Conservation (phyloP, 306 rosid genomes). For the Oemleria cerasiformis region DNA sequence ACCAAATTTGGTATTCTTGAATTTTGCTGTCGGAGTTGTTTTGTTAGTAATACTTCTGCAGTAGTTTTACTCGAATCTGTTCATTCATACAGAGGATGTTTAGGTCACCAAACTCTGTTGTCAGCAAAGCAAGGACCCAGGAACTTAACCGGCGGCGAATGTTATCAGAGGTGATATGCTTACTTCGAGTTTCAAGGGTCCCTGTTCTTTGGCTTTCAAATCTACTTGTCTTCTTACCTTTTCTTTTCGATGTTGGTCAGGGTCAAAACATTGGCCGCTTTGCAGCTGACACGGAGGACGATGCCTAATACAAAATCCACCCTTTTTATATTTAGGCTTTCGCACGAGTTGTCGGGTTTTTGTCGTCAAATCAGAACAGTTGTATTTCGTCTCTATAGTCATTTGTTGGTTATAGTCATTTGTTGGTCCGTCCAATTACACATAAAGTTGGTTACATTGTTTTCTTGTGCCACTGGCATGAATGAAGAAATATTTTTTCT, state of each 20-base stretch:
- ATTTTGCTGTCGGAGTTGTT: neutral
- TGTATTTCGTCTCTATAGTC: neutral
- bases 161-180: slow-evolving; percentile 56
- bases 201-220: neutral
- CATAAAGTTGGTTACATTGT: neutral
- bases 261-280: slow-evolving; percentile 74
- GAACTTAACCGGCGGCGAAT: slow-evolving; percentile 74
- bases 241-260: slow-evolving; percentile 34
- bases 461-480: too few species aligned
- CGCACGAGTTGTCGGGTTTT: neutral
- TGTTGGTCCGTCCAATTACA: neutral
- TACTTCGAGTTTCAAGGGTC: neutral
- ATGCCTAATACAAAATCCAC: slow-evolving; percentile 7
- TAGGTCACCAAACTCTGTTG: slow-evolving; percentile 76
- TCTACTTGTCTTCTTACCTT: neutral
- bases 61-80: neutral
- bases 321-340: too few species aligned
- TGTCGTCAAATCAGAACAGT: neutral
- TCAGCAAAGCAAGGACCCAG: slow-evolving; percentile 87
- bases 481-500: too few species aligned
- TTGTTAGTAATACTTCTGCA: neutral
- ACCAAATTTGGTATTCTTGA: neutral
- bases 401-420: neutral
- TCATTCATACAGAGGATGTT: slow-evolving; percentile 63
- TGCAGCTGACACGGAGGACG: slow-evolving; percentile 53